Conservation (phyloP, 371 early-diverging fungal genomes). For the Mucor mucedo region DNA sequence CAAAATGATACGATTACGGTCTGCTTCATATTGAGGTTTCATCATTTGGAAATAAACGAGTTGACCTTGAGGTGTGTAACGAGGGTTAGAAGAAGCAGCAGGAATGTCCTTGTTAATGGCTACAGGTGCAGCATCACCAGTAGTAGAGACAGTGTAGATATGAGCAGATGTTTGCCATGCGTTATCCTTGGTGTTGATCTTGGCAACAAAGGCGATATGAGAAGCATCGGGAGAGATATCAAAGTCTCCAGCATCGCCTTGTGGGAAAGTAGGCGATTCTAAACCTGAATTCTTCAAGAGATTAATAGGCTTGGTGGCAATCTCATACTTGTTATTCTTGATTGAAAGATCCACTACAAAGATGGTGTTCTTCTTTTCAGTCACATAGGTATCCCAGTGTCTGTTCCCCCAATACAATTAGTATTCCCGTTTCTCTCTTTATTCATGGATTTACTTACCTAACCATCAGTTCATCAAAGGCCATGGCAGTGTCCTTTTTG, state of each 20-base stretch:
- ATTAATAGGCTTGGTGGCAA: conserved; percentile 51
- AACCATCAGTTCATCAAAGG: conserved; percentile 69
- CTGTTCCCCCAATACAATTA: conserved; percentile 26
- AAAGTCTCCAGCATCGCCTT: conserved; percentile 65
- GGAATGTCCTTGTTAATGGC: conserved; percentile 60
- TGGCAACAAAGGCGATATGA: conserved; percentile 74
- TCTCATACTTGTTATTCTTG: conserved; percentile 26
- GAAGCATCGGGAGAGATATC: conserved; percentile 70
- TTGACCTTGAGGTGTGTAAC: conserved; percentile 67
- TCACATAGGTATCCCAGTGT: conserved; percentile 71
- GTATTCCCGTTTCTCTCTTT: neutral
- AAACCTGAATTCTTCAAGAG: conserved; percentile 54
- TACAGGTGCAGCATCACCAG: conserved; percentile 46
- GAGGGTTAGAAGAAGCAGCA: conserved; percentile 71
- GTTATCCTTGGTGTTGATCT: conserved; percentile 62
- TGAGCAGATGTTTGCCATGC: conserved; percentile 83
- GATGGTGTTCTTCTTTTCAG: conserved; percentile 62
- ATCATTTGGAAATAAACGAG: conserved; percentile 82
- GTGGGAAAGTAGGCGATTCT: conserved; percentile 63
- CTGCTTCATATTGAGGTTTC: conserved; percentile 76
- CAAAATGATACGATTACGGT: conserved; percentile 73
- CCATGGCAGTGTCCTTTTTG: conserved; percentile 58
- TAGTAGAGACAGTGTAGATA: conserved; percentile 69
- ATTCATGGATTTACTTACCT: conserved; percentile 27
- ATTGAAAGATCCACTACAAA: conserved; percentile 54